Percentiles rank a stretch among this genome's conserved stretches.
phyloP scores from a whole-genome alignment of 1,139 yeast species.

The Tardiomyces blankii region DNA sequence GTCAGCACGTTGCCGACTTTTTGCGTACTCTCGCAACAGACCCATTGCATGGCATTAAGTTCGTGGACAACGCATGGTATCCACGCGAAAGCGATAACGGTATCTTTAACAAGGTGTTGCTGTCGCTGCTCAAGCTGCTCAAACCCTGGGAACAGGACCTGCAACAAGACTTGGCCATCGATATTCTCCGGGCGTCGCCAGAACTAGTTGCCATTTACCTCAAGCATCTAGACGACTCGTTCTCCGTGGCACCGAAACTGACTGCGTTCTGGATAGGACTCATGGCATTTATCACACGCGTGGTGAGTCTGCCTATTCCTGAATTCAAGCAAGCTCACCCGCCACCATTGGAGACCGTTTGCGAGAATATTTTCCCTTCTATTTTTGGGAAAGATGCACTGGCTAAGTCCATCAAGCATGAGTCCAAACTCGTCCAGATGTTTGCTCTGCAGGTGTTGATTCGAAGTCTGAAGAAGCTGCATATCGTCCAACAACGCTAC shows the following conservation, averaged over 20 bases:
- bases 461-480: conserved; percentile 43
- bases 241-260: conserved; percentile 55
- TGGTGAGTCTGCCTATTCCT: conserved; percentile 47
- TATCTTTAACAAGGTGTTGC: conserved; percentile 47
- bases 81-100: conserved; percentile 22
- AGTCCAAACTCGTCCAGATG: conserved; percentile 50
- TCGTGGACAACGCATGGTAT: conserved; percentile 52
- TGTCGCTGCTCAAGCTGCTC: conserved; percentile 48
- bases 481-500: conserved; percentile 29
- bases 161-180: conserved; percentile 46
- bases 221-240: conserved; percentile 35
- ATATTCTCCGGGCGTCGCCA: conserved; percentile 43
- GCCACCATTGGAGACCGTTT: conserved; percentile 24
- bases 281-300: conserved; percentile 47
- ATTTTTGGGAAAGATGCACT: conserved; percentile 35
- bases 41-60: conserved; percentile 48
- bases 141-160: conserved; percentile 72
- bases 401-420: conserved; percentile 26
- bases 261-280: conserved; percentile 78
- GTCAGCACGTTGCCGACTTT: conserved; percentile 35
- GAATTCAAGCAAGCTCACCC: conserved; percentile 12
- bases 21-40: conserved; percentile 42
- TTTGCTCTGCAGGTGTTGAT: conserved; percentile 51
- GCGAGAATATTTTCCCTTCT: conserved; percentile 54
- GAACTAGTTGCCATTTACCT: conserved; percentile 71